Evolutionary conservation across 169 alveolate species (phyloP).

Genomic region (Cryptosporidium ubiquitum): DNA sequence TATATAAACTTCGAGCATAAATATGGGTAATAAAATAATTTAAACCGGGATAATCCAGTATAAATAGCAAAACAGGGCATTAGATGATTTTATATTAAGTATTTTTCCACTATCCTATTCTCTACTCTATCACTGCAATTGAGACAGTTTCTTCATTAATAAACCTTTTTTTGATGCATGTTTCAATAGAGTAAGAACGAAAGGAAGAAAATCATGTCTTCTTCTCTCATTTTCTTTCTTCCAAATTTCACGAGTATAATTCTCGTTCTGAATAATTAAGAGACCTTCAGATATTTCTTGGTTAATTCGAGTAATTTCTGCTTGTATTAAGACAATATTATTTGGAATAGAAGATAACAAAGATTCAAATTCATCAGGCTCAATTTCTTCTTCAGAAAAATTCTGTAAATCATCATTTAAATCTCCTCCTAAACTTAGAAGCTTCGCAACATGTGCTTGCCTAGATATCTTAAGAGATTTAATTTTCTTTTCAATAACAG

Average conservation of each 20-base stretch:
- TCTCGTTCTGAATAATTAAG: slow-evolving; percentile 28
- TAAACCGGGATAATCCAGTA: no score
- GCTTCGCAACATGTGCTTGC: slow-evolving; percentile 7
- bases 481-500: not conserved
- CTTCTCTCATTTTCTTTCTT: slow-evolving; percentile 73
- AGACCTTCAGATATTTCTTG: slow-evolving; percentile 8
- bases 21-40: not conserved
- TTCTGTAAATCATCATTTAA: not conserved
- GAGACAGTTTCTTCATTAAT: slow-evolving; percentile 19
- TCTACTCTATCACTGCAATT: not conserved
- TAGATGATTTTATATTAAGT: no score
- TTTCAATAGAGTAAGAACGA: slow-evolving; percentile 49
- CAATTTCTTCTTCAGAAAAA: slow-evolving; percentile 8
- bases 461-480: not conserved
- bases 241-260: slow-evolving; percentile 56
- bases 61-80: no score
- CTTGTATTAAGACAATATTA: not conserved
- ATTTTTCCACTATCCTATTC: no score
- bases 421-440: slow-evolving; percentile 17
- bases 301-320: not conserved
- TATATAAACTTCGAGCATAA: not conserved
- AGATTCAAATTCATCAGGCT: slow-evolving; percentile 28
- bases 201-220: slow-evolving; percentile 75
- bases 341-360: slow-evolving; percentile 9
- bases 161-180: slow-evolving; percentile 72